These are phyloP conservation scores for Bruguiera sexangula DNA, from an alignment of 345 rosid species.

Conservation along the genomic window DNA sequence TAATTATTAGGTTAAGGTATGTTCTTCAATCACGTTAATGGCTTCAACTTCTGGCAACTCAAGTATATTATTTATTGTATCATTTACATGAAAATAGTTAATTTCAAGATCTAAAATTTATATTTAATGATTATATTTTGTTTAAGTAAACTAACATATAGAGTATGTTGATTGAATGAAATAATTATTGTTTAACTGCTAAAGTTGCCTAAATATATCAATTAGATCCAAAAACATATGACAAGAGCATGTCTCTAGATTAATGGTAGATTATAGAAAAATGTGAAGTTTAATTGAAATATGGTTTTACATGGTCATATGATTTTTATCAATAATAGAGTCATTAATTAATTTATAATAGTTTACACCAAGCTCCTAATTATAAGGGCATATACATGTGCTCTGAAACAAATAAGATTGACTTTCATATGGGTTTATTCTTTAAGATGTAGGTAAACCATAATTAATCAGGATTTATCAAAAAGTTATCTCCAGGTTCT, in stretches of 20 bases:
- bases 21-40: no score
- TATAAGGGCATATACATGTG: constrained; percentile 52
- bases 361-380: constrained; percentile 24
- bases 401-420: constrained; percentile 41
- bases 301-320: constrained; percentile 1
- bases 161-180: not conserved
- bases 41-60: no score
- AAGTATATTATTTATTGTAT: no score
- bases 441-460: constrained; percentile 30
- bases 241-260: constrained; percentile 17
- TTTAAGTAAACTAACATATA: no score
- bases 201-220: constrained; percentile 11
- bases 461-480: not conserved
- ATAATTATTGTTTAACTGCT: not conserved
- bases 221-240: constrained; percentile 23
- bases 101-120: no score
- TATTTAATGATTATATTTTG: no score
- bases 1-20: no score
- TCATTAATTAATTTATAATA: constrained; percentile 15
- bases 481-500: not conserved
- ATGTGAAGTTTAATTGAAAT: constrained; percentile 15
- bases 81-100: no score
- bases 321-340: constrained; percentile 13
- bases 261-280: constrained; percentile 10
- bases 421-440: constrained; percentile 46